These are phyloP conservation scores for Talaromyces trachyspermus DNA, from an alignment of 495 filamentous ascomycete species.

Conservation along the genomic window DNA sequence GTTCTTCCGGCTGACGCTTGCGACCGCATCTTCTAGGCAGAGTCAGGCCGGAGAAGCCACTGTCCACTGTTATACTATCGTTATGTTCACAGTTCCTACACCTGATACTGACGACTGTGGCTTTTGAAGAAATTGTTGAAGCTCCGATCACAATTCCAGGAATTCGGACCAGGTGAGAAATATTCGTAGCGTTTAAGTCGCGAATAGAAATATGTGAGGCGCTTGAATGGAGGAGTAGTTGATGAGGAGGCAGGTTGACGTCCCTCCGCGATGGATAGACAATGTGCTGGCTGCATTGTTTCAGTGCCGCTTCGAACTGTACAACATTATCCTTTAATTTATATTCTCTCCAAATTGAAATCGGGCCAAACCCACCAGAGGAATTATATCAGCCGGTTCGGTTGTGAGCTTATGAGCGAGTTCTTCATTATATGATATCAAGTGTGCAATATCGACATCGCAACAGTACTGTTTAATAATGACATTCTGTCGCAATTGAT, in stretches of 20 bases:
- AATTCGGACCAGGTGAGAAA: constrained; percentile 90
- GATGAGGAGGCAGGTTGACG: constrained; percentile 71
- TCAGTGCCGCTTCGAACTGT: constrained; percentile 86
- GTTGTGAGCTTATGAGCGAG: constrained; percentile 84
- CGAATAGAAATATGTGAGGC: constrained; percentile 89
- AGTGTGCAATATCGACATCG: constrained; percentile 92
- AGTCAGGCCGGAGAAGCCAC: constrained; percentile 79
- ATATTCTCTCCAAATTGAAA: neutral
- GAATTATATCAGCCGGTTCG: constrained; percentile 88
- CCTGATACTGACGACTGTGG: constrained; percentile 76
- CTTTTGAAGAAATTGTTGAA: constrained; percentile 92
- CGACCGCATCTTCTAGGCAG: constrained; percentile 73
- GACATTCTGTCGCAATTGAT: constrained; percentile 93
- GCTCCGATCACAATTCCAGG: constrained; percentile 97
- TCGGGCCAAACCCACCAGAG: constrained; percentile 52
- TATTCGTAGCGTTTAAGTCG: constrained; percentile 84
- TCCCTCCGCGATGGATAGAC: constrained; percentile 70
- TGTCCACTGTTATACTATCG: constrained; percentile 63
- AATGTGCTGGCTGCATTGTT: constrained; percentile 85
- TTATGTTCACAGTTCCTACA: constrained; percentile 79
- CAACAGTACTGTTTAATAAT: constrained; percentile 92
- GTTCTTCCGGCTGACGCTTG: constrained; percentile 47
- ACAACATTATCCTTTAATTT: constrained; percentile 4
- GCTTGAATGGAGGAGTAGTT: constrained; percentile 89
- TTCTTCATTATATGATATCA: constrained; percentile 96